phyloP scores from a whole-genome alignment of 2,329 filamentous ascomycete species.

The Claviceps arundinis region DNA sequence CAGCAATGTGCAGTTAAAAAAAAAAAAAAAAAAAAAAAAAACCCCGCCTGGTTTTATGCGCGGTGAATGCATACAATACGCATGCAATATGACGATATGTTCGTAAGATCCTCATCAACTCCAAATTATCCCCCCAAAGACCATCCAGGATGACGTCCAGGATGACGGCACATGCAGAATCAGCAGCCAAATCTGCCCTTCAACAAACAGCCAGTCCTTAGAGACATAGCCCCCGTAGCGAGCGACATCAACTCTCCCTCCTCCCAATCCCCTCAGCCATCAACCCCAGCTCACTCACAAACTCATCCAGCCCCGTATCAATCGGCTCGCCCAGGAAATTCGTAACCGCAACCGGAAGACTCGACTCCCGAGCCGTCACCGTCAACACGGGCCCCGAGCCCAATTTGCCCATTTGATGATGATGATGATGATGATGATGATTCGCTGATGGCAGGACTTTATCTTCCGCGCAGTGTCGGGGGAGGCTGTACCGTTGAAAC shows the following conservation, averaged over 20 bases:
- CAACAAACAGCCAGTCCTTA: too few relatives aligned
- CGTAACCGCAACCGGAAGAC: constrained; percentile 9
- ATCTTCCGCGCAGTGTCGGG: constrained; percentile 16
- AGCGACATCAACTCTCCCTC: constrained; percentile 8
- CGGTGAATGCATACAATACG: too few relatives aligned
- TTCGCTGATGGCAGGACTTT: constrained; percentile 6
- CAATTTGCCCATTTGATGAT: constrained; percentile 6
- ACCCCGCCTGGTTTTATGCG: too few relatives aligned
- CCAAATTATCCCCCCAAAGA: too few relatives aligned
- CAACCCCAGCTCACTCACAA: constrained; percentile 36
- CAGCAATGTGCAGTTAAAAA: too few relatives aligned
- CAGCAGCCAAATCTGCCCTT: too few relatives aligned
- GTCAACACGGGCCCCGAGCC: constrained; percentile 15
- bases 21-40: too few relatives aligned
- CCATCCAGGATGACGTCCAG: too few relatives aligned
- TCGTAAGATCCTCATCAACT: too few relatives aligned
- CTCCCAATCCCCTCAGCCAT: constrained; percentile 34
- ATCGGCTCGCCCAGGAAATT: constrained; percentile 21
- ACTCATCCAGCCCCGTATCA: constrained; percentile 26
- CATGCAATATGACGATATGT: too few relatives aligned
- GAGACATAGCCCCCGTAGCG: too few relatives aligned
- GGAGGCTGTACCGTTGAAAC: constrained; percentile 34
- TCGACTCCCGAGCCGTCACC: constrained; percentile 11
- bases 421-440: not conserved
- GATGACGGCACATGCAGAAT: too few relatives aligned